Evolutionary conservation across 179 eudicot genomes (phyloP), one percentile per base, ranked within the genome.

Genomic region (Pouteria campechiana): DNA sequence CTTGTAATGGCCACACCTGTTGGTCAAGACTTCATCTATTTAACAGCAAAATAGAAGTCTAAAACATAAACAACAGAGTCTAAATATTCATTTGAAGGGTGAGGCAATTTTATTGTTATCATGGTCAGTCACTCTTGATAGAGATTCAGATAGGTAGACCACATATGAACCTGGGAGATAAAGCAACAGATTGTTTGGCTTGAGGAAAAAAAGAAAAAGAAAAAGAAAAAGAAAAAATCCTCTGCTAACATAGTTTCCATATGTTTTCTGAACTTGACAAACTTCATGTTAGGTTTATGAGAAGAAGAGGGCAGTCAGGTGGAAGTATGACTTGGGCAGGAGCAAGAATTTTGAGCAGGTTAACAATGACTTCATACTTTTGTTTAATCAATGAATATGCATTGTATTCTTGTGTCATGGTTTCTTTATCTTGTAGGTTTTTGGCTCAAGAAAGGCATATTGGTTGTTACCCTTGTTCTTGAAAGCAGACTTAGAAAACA

Each of bases 291-390:
- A 84, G 97, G 89, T 85, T 34, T 63, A 85, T 65, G 95, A 81
- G 68, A 89, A 88, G 76, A 85, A 63, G 61, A 70, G 63, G 37
- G 55, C 54, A 36, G 67, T 53, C 41, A 47, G 59, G 41, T 85
- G 97, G 97, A 89, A 81, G 72, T 89, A 89, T 27, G 95, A 84
- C 75, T 50, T 89, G 54, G 95, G 95, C 27, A 45, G 83, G 71
- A 73, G 48, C 61, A 63, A 52, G 47, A 89, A 85, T 43, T 67
- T 85, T 42, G 81, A 85, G 61, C 89, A 89, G 93, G 97, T 89
- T 19, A 25, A 18, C n/a, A 3, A 6, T 22, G 3, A n/a, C 34
- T 17, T 38, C 11, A 1, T 3, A 7, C 42, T 36, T 31, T 11
- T 24, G 5, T 8, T 13, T 33, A 13, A 21, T 13, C 41, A 13